Evolutionary conservation across 768 basidiomycete genomes (phyloP).

Genomic region (Coprinopsis cinerea): DNA sequence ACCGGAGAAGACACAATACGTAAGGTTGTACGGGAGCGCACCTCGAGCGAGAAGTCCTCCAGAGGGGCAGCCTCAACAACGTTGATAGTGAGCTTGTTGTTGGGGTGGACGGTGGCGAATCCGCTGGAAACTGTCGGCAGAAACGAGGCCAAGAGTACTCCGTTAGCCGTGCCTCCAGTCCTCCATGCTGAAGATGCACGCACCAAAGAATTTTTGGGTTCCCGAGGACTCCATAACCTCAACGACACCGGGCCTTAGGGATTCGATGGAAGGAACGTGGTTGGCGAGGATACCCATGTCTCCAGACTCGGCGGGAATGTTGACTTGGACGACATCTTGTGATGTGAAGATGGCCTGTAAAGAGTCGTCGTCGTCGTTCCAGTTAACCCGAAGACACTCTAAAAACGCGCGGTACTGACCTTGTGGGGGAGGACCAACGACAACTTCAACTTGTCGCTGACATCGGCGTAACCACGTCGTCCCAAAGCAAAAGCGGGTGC

Average conservation of each 20-base stretch:
- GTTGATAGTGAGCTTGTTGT: constrained; percentile 95
- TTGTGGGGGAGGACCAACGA: constrained; percentile 94
- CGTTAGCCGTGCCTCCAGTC: background rate
- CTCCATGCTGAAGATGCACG: constrained; percentile 34
- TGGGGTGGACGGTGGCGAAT: constrained; percentile 96
- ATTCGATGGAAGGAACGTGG: constrained; percentile 96
- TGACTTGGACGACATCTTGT: constrained; percentile 91
- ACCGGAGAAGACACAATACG: background rate
- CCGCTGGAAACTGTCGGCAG: constrained; percentile 76
- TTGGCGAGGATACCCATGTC: constrained; percentile 99
- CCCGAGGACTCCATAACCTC: constrained; percentile 85
- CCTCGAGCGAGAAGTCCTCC: constrained; percentile 87
- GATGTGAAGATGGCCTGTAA: constrained; percentile 84
- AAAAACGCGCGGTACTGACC: constrained; percentile 39
- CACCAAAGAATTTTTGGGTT: constrained; percentile 97
- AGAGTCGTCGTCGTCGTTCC: background rate
- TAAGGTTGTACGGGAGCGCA: constrained; percentile 26
- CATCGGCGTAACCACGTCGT: constrained; percentile 89
- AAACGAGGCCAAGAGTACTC: constrained; percentile 1
- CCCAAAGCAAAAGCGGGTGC: constrained; percentile 45
- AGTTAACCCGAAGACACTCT: background rate
- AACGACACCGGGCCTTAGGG: constrained; percentile 88
- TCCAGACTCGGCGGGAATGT: constrained; percentile 87
- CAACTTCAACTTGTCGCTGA: constrained; percentile 83
- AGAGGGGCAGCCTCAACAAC: constrained; percentile 93